phyloP scores from a whole-genome alignment of 805 yeast genomes.

The Kluyveromyces siamensis region DNA sequence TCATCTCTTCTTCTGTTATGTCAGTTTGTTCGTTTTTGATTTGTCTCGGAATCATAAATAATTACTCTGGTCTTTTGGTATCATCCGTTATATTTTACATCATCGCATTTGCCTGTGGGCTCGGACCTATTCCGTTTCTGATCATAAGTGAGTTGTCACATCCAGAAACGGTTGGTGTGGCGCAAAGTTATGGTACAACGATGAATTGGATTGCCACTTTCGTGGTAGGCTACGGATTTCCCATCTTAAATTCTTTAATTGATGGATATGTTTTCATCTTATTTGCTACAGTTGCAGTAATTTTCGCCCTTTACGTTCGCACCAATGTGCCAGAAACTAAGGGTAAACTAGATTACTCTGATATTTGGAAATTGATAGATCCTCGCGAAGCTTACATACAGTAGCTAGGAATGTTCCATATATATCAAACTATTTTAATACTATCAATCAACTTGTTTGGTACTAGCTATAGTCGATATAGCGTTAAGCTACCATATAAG shows the following conservation, averaged over 20 bases:
- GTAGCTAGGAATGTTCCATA: not conserved
- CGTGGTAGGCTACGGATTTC: conserved; percentile 71
- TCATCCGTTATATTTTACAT: conserved; percentile 65
- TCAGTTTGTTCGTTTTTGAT: conserved; percentile 53
- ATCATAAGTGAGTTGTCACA: conserved; percentile 86
- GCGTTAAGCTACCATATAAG: too few species aligned
- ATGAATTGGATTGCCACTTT: conserved; percentile 91
- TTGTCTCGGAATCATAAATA: conserved; percentile 52
- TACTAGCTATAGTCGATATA: too few species aligned
- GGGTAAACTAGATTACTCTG: conserved; percentile 12
- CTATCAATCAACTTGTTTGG: too few species aligned
- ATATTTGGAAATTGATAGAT: conserved; percentile 12
- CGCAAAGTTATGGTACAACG: conserved; percentile 88
- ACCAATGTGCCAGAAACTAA: conserved; percentile 60
- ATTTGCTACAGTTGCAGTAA: conserved; percentile 51
- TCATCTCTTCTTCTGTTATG: conserved; percentile 62
- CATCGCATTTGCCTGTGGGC: conserved; percentile 79
- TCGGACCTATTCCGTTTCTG: conserved; percentile 94
- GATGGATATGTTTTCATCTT: conserved; percentile 76
- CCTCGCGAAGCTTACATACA: not conserved
- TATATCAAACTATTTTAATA: too few species aligned
- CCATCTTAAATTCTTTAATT: conserved; percentile 49
- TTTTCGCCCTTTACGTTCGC: conserved; percentile 35
- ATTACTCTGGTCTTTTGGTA: conserved; percentile 43
- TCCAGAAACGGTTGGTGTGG: conserved; percentile 65